These are phyloP conservation scores for Phlyctochytrium arcticum DNA, from an alignment of 192 early-diverging fungal genomes.

Conservation along the genomic window DNA sequence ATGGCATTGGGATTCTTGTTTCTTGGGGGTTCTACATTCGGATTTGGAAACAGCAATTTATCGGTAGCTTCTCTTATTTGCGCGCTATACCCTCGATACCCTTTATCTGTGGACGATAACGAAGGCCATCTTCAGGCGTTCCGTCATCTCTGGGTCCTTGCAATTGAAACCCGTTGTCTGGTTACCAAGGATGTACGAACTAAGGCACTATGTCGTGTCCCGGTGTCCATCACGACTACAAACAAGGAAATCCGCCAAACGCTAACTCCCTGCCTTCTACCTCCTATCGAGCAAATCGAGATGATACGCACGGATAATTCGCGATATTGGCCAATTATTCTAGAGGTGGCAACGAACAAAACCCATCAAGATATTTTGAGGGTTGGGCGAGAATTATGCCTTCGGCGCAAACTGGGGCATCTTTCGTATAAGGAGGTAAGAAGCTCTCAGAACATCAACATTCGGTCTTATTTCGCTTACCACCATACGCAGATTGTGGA, in stretches of 20 bases:
- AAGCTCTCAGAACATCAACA: background rate
- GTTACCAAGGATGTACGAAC: slow-evolving; percentile 64
- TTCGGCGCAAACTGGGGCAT: slow-evolving; percentile 31
- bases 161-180: slow-evolving; percentile 64
- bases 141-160: slow-evolving; percentile 77
- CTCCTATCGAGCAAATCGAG: slow-evolving; percentile 46
- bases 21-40: slow-evolving; percentile 60
- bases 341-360: slow-evolving; percentile 36
- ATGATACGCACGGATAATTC: slow-evolving; percentile 51
- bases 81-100: slow-evolving; percentile 65
- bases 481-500: background rate
- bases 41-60: slow-evolving; percentile 58
- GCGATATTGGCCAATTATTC: slow-evolving; percentile 50
- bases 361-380: slow-evolving; percentile 20
- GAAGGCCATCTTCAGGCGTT: slow-evolving; percentile 65
- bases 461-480: background rate
- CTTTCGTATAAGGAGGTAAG: slow-evolving; percentile 29
- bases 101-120: slow-evolving; percentile 52
- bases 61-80: slow-evolving; percentile 66
- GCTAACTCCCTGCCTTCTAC: slow-evolving; percentile 59
- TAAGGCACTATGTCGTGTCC: slow-evolving; percentile 46
- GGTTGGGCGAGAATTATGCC: slow-evolving; percentile 3
- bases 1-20: slow-evolving; percentile 80
- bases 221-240: slow-evolving; percentile 36
- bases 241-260: background rate